A percentile compares a stretch with the other conserved stretches of the same genome.
phyloP scores from a whole-genome alignment of 257 asterid species.

The Solanum habrochaites region DNA sequence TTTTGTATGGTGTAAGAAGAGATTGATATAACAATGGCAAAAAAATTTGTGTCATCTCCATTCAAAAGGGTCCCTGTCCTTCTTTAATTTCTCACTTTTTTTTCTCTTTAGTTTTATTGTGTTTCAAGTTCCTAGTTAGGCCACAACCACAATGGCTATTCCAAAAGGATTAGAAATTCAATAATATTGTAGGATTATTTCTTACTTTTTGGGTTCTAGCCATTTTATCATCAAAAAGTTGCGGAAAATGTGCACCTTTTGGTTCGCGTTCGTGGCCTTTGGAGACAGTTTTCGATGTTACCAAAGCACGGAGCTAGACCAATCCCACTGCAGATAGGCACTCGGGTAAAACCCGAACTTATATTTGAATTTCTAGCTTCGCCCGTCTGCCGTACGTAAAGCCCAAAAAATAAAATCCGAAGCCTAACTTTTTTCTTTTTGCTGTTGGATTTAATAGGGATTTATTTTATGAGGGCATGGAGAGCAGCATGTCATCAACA shows the following conservation, averaged over 20 bases:
- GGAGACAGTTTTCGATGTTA: constrained; percentile 53
- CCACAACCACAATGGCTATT: constrained; percentile 6
- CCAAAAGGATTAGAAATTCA: neutral
- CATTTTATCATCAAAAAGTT: constrained; percentile 8
- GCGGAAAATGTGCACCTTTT: constrained; percentile 8
- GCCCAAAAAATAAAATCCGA: no score
- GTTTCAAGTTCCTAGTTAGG: neutral
- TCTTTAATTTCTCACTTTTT: neutral
- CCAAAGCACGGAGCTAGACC: constrained; percentile 41
- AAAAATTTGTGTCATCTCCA: neutral
- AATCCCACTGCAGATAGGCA: constrained; percentile 22
- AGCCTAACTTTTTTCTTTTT: neutral
- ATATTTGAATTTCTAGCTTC: neutral
- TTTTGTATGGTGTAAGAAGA: neutral
- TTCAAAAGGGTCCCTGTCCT: neutral
- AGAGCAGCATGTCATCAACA: constrained; percentile 32
- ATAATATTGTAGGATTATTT: neutral
- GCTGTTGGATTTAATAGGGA: constrained; percentile 9
- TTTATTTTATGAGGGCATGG: constrained; percentile 46
- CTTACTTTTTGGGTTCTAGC: constrained; percentile 3
- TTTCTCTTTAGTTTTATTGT: neutral
- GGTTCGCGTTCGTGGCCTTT: constrained; percentile 14
- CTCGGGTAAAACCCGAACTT: constrained; percentile 14
- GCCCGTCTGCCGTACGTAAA: no score
- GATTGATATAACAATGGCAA: neutral